phyloP scores from a whole-genome alignment of 2,329 filamentous ascomycete genomes.

The Colletotrichum destructivum region DNA sequence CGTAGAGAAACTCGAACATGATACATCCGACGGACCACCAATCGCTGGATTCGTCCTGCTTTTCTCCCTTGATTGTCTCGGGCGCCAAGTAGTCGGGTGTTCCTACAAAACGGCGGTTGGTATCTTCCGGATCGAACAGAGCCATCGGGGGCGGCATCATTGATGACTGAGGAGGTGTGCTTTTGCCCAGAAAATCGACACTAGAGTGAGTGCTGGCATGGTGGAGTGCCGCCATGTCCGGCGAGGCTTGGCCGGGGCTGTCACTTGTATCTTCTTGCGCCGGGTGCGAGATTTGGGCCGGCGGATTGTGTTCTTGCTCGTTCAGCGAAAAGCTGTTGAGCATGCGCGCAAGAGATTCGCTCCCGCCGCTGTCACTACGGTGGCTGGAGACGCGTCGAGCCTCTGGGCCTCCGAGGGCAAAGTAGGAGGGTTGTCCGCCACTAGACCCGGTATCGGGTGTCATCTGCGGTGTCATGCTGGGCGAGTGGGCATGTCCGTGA shows the following conservation, averaged over 20 bases:
- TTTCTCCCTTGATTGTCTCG: conserved; percentile 94
- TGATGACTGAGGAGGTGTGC: conserved; percentile 73
- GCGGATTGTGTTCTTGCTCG: conserved; percentile 65
- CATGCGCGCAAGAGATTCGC: conserved; percentile 87
- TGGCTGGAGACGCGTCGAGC: conserved; percentile 77
- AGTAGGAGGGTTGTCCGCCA: conserved; percentile 92
- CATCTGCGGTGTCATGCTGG: conserved; percentile 87
- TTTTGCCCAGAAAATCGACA: conserved; percentile 68
- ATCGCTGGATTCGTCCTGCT: conserved; percentile 98
- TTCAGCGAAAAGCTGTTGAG: conserved; percentile 84
- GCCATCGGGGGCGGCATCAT: conserved; percentile 95
- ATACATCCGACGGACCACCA: conserved; percentile 99
- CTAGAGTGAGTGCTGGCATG: conserved; percentile 60
- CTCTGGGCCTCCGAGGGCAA: conserved; percentile 80
- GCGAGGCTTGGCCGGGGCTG: conserved; percentile 80
- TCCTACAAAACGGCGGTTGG: conserved; percentile 92
- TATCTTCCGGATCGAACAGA: conserved; percentile 95
- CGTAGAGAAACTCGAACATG: conserved; percentile 95
- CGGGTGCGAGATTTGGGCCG: conserved; percentile 65
- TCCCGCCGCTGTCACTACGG: conserved; percentile 93
- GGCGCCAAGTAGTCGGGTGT: conserved; percentile 97
- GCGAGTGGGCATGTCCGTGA: conserved; percentile 80
- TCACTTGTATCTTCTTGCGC: conserved; percentile 83
- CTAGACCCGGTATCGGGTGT: conserved; percentile 78
- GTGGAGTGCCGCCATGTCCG: conserved; percentile 80